phyloP scores from a whole-genome alignment of 1,284 basidiomycete species.

The Albatrellus sp. region DNA sequence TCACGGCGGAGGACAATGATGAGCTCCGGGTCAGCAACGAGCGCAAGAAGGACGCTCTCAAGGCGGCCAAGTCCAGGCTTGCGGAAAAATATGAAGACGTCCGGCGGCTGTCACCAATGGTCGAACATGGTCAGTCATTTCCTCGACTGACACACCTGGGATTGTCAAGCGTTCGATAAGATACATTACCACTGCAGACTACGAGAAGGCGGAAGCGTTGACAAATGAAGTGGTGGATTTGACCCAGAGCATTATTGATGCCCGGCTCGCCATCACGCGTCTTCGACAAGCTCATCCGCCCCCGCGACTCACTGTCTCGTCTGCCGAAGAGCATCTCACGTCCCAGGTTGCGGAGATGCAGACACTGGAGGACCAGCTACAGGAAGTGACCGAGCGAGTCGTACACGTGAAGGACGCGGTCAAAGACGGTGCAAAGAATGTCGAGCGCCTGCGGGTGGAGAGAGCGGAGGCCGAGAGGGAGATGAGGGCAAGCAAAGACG shows the following conservation, averaged over 20 bases:
- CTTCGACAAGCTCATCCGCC: conserved; percentile 69
- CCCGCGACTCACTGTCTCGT: conserved; percentile 60
- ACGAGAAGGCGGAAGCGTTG: conserved; percentile 36
- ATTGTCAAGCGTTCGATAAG: not conserved
- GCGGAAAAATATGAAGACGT: conserved; percentile 51
- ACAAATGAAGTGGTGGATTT: conserved; percentile 45
- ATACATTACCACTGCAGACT: conserved; percentile 30
- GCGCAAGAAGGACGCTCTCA: conserved; percentile 57
- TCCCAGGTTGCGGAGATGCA: conserved; percentile 67
- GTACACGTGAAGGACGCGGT: conserved; percentile 43
- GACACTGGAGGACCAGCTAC: conserved; percentile 46
- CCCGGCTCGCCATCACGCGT: conserved; percentile 64
- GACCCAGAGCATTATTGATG: conserved; percentile 67
- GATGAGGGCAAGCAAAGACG: conserved; percentile 44
- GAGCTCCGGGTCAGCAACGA: conserved; percentile 47
- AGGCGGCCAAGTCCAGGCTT: conserved; percentile 49
- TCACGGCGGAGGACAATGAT: conserved; percentile 66
- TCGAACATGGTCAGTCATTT: conserved; percentile 43
- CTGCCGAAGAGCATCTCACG: conserved; percentile 60
- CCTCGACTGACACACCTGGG: not conserved
- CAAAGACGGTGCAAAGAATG: conserved; percentile 41
- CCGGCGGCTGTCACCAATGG: conserved; percentile 44
- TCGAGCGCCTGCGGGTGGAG: conserved; percentile 52
- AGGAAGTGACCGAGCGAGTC: conserved; percentile 29
- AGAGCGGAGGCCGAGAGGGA: conserved; percentile 60